Evolutionary conservation across 768 basidiomycete species (phyloP), one percentile per base, ranked within the genome.

Genomic region (Termitomyces sp.): DNA sequence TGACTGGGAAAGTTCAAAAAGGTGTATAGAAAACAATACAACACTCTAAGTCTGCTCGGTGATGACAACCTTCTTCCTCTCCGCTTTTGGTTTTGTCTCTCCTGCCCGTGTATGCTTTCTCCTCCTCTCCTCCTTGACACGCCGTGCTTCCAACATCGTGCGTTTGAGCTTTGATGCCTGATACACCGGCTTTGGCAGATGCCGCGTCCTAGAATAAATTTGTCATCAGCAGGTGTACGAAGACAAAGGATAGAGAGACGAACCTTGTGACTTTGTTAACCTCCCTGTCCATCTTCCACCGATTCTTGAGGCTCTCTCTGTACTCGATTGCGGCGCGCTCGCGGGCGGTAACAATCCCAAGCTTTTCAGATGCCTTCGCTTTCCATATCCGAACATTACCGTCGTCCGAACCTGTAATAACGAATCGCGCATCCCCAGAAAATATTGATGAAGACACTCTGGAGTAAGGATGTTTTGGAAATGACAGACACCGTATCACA

Each of bases 321-420:
- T 98, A 98, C 71, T 98, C 95, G 61, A 95, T 90, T 9, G 90
- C 85, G 2, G 94, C 91, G 44, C 92, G 82, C 69, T 98, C 96
- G 54, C 94, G 81, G 16, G 92, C 88, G 52, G 92, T 94, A 62
- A 98, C 75, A 29, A 97, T 82, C 9, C 96, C 97, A 35, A 99
- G 78, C 69, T 92, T 95, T 63, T 95, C 94, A 0, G 90, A 88
- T 1, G 95, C 92, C 57, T 90, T 89, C 21, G 92, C 86, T 70
- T 98, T 98, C 95, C 95, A 97, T 66, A 98, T 79, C 53, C 94
- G 84, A 60, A 97, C 89, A 66, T 96, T 97, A 11, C 95, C 95
- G 66, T 97, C 95, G 62, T 97, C 95, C 0, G 94, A 95, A 16
- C 94, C 95, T 2, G 90, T 85, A 9, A 97, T 69, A 35, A 97